Base-by-base conservation (phyloP, 768 basidiomycete species). In the Collybia nuda region DNA sequence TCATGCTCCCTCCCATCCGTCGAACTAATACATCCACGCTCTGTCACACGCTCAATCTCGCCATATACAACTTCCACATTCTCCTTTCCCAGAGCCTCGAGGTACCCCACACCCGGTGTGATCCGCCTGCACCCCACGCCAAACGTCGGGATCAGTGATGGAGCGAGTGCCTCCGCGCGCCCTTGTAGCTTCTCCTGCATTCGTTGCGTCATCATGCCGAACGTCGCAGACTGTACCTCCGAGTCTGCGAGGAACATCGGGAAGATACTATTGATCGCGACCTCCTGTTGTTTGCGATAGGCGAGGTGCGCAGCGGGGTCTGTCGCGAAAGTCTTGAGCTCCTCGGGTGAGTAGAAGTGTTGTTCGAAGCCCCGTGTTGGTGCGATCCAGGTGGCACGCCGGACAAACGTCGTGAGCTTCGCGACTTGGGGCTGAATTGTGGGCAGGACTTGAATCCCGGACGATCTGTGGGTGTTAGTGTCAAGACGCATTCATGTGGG, bases 141-240 rank as follows among this genome's bases (percentile, higher is more conserved):
- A 56, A 65, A 73, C n/a, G 49, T 56, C 1, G 70, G 71, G 14
- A 71, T 67, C 22, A 73, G 37, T 45, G 72, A 63, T 18, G 73
- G 72, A 15, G 71, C 69, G 29, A 82, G 75, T 61, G 67, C 67
- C 0, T 73, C 69, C 48, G 67, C 72, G 51, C 71, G 67, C 18
- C 68, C 69, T 14, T 52, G 38, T 8, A 84, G 64, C 48, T 70
- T 73, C 45, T 67, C 64, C 26, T 66, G 59, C 78, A 82, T 81
- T 40, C 65, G 55, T 15, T 58, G 59, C 5, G 52, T 55, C 58
- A 76, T 65, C 5, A 47, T 54, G 8, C 45, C 54, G 1, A 52
- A 62, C 0, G 57, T 61, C 6, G 55, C 59, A 44, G 60, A 51
- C 55, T 79, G 77, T 41, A 65, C 56, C 0, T 56, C 59, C 2